Conservation (phyloP, 805 yeast species). For the Sungouiozyma intestinalis region DNA sequence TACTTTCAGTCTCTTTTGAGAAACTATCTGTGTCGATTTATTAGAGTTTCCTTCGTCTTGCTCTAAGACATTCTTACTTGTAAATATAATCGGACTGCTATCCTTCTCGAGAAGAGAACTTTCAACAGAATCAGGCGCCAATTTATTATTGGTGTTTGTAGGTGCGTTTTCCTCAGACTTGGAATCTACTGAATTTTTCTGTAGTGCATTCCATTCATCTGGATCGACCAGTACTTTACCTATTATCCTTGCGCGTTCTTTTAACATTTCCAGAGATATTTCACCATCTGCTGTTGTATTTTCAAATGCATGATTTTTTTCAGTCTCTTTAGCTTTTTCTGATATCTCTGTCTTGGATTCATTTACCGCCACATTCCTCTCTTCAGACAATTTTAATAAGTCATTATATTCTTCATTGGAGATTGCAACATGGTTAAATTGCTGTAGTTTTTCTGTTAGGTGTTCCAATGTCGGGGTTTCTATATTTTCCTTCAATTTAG, state of each 20-base stretch:
- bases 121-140: too few relatives aligned
- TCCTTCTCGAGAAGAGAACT: not conserved
- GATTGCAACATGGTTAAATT: not conserved
- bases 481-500: not conserved
- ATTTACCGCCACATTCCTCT: not conserved
- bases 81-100: not conserved
- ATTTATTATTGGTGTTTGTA: not conserved
- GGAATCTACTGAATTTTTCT: not conserved
- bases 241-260: not conserved
- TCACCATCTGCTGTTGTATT: not conserved
- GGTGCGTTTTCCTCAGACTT: not conserved
- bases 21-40: not conserved
- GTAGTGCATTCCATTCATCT: not conserved
- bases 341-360: not conserved
- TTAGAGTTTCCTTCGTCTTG: not conserved
- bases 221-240: not conserved
- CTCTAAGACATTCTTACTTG: not conserved
- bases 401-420: not conserved
- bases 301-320: not conserved
- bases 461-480: slow-evolving; percentile 10
- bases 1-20: not conserved
- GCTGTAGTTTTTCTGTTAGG: slow-evolving; percentile 6
- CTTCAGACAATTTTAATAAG: not conserved
- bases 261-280: too few relatives aligned
- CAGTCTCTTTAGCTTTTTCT: not conserved